Evolutionary conservation across 2,329 filamentous ascomycete genomes (phyloP), one percentile per base, ranked within the genome.

Genomic region (Fusarium annulatum): DNA sequence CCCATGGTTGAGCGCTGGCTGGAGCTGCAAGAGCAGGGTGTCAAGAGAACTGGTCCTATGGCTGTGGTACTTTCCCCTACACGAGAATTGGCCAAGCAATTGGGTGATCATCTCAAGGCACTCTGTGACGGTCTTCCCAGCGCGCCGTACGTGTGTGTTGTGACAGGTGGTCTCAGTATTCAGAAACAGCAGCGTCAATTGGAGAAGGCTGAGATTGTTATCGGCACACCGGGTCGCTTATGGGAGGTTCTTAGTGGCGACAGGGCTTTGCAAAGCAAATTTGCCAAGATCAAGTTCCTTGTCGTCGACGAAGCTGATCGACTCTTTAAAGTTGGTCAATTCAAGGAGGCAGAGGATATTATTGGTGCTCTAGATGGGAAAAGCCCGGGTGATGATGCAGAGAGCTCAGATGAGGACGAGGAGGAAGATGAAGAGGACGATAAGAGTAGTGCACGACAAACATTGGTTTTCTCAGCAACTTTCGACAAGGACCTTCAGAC

Each of bases 231-330:
- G 0, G 96, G 96, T 30, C 91, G 96, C 68, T 82, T 98, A 51
- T 99, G 96, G 96, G 96, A 99, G 80, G 91, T 99, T 10, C 90
- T 98, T 67, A 94, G 93, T 80, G 90, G 90, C 3, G 93, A 93
- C 49, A 88, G 89, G 16, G 90, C 91, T 10, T 82, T 97, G 28
- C 88, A 96, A 64, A 84, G 86, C 5, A 89, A 90, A 5, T 91
- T 99, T 77, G 92, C 91, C 79, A 84, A 88, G 56, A 92, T 97
- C 53, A 87, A 89, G 56, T 98, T 96, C 80, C 85, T 99, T 5
- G 94, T 98, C 0, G 88, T 99, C 2, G 96, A 99, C 77, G 96
- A 99, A 82, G 96, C 96, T 0, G 96, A 99, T 84, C 89, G 96
- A 59, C 86, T 99, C 23, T 88, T 99, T 69, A 96, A 94, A 59